Evolutionary conservation across 208 protist genomes (phyloP).

Genomic region (Crithidia mellificae): DNA sequence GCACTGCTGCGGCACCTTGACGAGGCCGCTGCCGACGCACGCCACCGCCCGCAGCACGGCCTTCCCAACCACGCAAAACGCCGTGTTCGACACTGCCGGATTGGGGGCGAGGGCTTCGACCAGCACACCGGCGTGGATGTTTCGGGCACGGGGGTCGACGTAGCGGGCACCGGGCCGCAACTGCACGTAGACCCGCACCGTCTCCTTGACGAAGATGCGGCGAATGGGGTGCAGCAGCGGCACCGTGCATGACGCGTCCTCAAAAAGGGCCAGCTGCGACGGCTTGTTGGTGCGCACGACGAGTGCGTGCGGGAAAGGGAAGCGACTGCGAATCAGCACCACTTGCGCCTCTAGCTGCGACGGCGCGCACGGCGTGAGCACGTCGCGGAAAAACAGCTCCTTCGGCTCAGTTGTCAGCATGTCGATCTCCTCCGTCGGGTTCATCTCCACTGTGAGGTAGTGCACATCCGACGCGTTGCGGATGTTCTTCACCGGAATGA

Average conservation of each 20-base stretch:
- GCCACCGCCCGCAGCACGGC: constrained; percentile 47
- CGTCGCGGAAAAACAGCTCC: constrained; percentile 61
- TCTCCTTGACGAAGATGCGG: constrained; percentile 59
- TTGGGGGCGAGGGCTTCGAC: constrained; percentile 67
- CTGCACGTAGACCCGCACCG: constrained; percentile 72
- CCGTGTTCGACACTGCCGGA: constrained; percentile 31
- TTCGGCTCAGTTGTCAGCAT: constrained; percentile 66
- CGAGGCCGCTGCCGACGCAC: constrained; percentile 57
- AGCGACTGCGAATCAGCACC: constrained; percentile 64
- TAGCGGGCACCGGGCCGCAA: constrained; percentile 61
- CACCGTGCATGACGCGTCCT: constrained; percentile 69
- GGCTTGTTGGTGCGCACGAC: constrained; percentile 79
- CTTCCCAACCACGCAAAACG: constrained; percentile 51
- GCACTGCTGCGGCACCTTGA: constrained; percentile 35
- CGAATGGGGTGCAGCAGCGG: constrained; percentile 62
- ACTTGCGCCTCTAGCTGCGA: constrained; percentile 61
- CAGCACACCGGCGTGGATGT: constrained; percentile 64
- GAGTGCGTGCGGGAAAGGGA: constrained; percentile 62
- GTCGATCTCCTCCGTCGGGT: constrained; percentile 69
- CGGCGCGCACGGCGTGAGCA: constrained; percentile 67
- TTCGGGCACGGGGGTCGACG: constrained; percentile 39
- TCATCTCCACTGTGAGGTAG: constrained; percentile 78
- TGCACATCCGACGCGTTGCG: constrained; percentile 61
- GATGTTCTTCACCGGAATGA: constrained; percentile 84
- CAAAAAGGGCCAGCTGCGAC: constrained; percentile 72